Evolutionary conservation across 2,329 filamentous ascomycete genomes (phyloP).

Genomic region (Escovopsis weberi): DNA sequence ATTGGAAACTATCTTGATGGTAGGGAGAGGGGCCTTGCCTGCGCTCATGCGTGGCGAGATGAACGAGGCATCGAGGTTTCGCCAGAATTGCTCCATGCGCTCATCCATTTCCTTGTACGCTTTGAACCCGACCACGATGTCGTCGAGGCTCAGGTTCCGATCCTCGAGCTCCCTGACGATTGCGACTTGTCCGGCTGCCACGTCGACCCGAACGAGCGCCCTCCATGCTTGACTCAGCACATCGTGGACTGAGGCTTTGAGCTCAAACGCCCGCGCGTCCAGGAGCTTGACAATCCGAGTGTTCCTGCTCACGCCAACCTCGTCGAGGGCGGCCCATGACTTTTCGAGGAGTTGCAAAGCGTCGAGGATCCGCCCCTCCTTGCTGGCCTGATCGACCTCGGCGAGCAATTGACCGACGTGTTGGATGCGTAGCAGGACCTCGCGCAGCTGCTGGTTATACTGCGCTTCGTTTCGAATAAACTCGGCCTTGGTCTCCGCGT

Average conservation of each 20-base stretch:
- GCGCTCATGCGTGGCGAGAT: constrained; percentile 42
- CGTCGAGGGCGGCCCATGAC: constrained; percentile 42
- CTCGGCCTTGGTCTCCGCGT: constrained; percentile 38
- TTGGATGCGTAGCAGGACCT: constrained; percentile 35
- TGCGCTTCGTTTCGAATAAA: constrained; percentile 43
- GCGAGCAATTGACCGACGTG: constrained; percentile 46
- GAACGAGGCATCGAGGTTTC: constrained; percentile 46
- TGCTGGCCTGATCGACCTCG: constrained; percentile 42
- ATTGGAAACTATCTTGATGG: constrained; percentile 28
- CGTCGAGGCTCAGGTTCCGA: constrained; percentile 36
- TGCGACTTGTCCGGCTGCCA: constrained; percentile 36
- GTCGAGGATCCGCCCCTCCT: constrained; percentile 41
- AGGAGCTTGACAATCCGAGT: constrained; percentile 52
- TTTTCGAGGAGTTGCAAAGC: constrained; percentile 40
- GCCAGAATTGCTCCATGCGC: constrained; percentile 46
- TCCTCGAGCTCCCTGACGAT: constrained; percentile 38
- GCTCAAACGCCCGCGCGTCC: constrained; percentile 46
- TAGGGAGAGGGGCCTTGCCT: constrained; percentile 19
- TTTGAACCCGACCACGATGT: constrained; percentile 40
- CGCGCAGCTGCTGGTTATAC: constrained; percentile 43
- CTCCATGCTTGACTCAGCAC: constrained; percentile 59
- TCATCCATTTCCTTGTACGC: constrained; percentile 47
- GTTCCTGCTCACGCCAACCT: constrained; percentile 44
- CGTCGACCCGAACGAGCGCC: constrained; percentile 48
- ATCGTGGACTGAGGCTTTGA: constrained; percentile 52